These are phyloP conservation scores for Nitzschia sp. DNA, from an alignment of 108 stramenopile species.

Conservation along the genomic window DNA sequence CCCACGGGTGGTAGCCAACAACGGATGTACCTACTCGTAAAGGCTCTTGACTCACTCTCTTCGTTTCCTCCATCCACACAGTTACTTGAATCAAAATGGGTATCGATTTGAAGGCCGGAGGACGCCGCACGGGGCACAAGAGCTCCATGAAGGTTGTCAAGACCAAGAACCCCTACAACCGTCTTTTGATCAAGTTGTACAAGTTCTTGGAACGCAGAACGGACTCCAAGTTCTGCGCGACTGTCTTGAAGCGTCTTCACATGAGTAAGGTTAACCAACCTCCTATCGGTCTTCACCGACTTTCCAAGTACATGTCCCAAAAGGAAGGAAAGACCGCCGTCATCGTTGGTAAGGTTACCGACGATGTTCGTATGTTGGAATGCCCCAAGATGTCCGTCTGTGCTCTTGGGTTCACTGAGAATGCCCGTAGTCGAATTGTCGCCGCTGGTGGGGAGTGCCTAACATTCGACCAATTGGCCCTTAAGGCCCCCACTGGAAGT, in stretches of 20 bases:
- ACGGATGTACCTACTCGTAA: too few species aligned
- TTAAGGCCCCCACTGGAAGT: slow-evolving; percentile 93
- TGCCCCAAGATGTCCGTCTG: slow-evolving; percentile 92
- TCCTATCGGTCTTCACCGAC: slow-evolving; percentile 92
- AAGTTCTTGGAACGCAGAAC: slow-evolving; percentile 97
- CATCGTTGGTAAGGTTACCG: slow-evolving; percentile 97
- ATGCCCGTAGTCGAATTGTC: slow-evolving; percentile 96
- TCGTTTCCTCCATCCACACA: neutral
- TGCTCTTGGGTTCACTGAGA: slow-evolving; percentile 97
- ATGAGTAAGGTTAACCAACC: slow-evolving; percentile 98
- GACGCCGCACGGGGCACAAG: slow-evolving; percentile 98
- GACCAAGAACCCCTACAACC: slow-evolving; percentile 96
- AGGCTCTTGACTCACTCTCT: neutral
- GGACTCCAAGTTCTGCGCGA: slow-evolving; percentile 93
- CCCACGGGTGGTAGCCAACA: too few species aligned
- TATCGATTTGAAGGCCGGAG: slow-evolving; percentile 98
- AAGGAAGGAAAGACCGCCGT: slow-evolving; percentile 98
- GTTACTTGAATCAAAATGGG: slow-evolving; percentile 71
- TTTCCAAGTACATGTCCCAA: slow-evolving; percentile 93
- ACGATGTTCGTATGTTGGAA: slow-evolving; percentile 97
- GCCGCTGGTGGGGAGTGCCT: slow-evolving; percentile 98
- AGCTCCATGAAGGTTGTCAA: slow-evolving; percentile 93
- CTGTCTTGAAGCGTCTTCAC: slow-evolving; percentile 96
- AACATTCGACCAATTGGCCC: slow-evolving; percentile 98
- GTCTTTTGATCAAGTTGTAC: slow-evolving; percentile 98